Evolutionary conservation across 306 rosid genomes (phyloP), one percentile per base, ranked within the genome.

Genomic region (Sicyos edulis): DNA sequence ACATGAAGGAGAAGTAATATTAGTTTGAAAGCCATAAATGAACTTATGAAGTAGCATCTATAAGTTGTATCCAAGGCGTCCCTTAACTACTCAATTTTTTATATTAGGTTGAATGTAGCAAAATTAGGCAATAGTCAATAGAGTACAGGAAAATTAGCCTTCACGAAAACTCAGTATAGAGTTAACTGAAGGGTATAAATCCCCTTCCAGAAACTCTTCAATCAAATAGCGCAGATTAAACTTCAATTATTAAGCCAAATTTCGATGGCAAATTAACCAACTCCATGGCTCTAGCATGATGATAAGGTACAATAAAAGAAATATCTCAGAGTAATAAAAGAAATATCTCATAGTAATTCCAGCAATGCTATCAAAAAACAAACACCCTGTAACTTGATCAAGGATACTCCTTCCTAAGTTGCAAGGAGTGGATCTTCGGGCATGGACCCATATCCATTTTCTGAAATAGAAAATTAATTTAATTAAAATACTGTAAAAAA

Each of bases 361-460:
- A 37, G 60, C 40, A 40, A 12, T 13, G 63, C 58, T 14, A 24
- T 14, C n/a, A 5, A 8, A 61, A 51, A 7, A 10, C n/a, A 61
- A 79, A 75, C 37, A 63, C 17, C 3, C 42, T 0, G 26, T 16
- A 72, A 37, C 70, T 54, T 60, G 12, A 49, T 49, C 19, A 70
- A 87, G 95, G 97, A 95, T 95, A 95, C 99, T 95, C 99, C 78
- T 91, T 91, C 76, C 99, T 84, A 60, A 95, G 92, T 87, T 91
- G 99, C 85, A 95, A 79, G n/a, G 99, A 95, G 79, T 95, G 99
- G 8, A 91, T 95, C 85, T 95, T 95, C 6, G 97, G 96, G 81
- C 99, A 95, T 0, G 99, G 96, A 2, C 99, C 97, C 99, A 91
- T 95, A 71, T 95, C 97, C 97, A 95, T 91, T 95, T 95, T 95